Base-by-base conservation (phyloP, 2,329 filamentous ascomycete genomes). In the Hypoxylon sp. region DNA sequence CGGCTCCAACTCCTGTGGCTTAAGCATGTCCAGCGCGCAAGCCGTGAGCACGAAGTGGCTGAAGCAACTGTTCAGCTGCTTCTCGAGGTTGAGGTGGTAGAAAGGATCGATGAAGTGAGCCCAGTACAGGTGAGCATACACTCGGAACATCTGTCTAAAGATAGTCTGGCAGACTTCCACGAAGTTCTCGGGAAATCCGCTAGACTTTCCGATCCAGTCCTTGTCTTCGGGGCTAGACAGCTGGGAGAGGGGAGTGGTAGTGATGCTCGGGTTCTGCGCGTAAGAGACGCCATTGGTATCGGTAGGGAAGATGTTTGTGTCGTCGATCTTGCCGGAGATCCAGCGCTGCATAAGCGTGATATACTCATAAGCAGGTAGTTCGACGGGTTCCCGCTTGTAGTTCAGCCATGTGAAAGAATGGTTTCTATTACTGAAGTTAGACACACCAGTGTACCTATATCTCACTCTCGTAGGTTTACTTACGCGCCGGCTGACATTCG, bases 381-480 rank as follows among this genome's bases (percentile, higher is more conserved):
- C 95, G 71, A 97, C 94, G 10, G 95, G 94, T 77, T 93, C 91
- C 74, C 92, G 90, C 75, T 93, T 91, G 72, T 91, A 91, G 81
- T 98, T 97, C 60, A 98, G 88, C 95, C 95, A 98, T 53, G 94
- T 98, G 80, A 97, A 98, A 27, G 93, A 97, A 80, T 97, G 92
- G 75, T 96, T 97, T n/a, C 88, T 90, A 46, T 6, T 32, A 29
- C 27, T 19, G 27, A 68, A 50, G 56, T 67, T 24, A 67, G 73
- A 74, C 11, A 72, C 56, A 44, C 19, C 17, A 48, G 52, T 50
- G 55, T 3, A 6, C 29, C n/a, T 8, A 1, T 32, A 19, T 24
- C 50, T 44, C 11, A 57, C 53, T 17, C 31, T 15, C 15, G 46
- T 24, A 39, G 6, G 62, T 31, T 42, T 39, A 89, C 94, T 85